Percentiles rank a stretch among this genome's conserved stretches.
These are phyloP conservation scores for Karstenula rhodostoma DNA, from an alignment of 2,329 filamentous ascomycete genomes.

Conservation along the genomic window DNA sequence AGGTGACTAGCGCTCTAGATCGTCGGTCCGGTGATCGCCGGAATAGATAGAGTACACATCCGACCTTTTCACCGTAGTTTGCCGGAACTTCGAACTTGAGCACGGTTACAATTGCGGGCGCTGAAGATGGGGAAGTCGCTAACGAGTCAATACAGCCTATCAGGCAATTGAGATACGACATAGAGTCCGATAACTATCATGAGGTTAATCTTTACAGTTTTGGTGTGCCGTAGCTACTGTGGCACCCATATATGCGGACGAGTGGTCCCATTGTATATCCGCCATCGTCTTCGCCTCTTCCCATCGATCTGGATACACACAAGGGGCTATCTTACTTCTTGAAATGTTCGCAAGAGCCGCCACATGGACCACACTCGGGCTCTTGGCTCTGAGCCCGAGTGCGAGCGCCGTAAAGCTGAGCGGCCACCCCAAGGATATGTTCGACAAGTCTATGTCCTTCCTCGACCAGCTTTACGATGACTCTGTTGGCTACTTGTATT, in stretches of 20 bases:
- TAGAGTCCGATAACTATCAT: conserved; percentile 1
- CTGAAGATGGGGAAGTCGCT: background rate
- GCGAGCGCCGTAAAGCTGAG: conserved; percentile 1
- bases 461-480: conserved; percentile 9
- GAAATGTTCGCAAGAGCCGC: background rate
- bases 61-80: conserved; percentile 4
- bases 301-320: background rate
- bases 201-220: background rate
- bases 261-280: background rate
- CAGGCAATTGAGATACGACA: background rate
- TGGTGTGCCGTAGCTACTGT: background rate
- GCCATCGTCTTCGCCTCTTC: too few species aligned
- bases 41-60: background rate
- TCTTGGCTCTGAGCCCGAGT: background rate
- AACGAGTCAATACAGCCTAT: background rate
- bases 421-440: conserved; percentile 11
- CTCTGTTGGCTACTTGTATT: conserved; percentile 11
- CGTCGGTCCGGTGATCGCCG: conserved; percentile 10
- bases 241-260: background rate
- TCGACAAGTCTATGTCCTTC: conserved; percentile 10
- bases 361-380: background rate
- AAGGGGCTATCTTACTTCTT: background rate
- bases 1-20: background rate
- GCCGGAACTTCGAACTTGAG: background rate
- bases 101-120: background rate